phyloP scores from a whole-genome alignment of 208 protist genomes.

The Naegleria lovaniensis region DNA sequence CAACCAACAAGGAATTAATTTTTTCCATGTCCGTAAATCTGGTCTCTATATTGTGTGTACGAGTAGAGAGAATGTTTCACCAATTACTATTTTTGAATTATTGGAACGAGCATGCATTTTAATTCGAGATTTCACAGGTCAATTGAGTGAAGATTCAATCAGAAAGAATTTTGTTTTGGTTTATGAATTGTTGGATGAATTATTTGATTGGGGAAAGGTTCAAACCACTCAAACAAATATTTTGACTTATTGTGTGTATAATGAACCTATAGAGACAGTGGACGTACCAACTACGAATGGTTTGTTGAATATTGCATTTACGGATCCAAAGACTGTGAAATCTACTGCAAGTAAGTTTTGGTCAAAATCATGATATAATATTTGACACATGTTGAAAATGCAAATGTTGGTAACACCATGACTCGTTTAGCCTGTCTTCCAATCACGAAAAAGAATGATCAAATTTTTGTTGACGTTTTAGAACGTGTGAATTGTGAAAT shows the following conservation, averaged over 20 bases:
- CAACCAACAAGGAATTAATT: constrained; percentile 56
- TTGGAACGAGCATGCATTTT: constrained; percentile 59
- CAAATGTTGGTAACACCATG: neutral
- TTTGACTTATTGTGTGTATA: constrained; percentile 69
- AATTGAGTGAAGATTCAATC: constrained; percentile 72
- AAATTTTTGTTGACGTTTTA: constrained; percentile 78
- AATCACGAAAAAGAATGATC: constrained; percentile 55
- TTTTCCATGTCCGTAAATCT: constrained; percentile 58
- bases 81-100: constrained; percentile 63
- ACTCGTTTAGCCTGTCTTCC: neutral
- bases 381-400: no score
- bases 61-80: constrained; percentile 60
- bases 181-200: constrained; percentile 81
- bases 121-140: constrained; percentile 72
- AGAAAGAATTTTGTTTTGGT: constrained; percentile 75
- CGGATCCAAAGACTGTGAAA: neutral
- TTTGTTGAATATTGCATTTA: neutral
- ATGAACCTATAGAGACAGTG: constrained; percentile 49
- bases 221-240: constrained; percentile 66
- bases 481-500: constrained; percentile 69
- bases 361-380: no score
- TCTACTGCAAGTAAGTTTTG: neutral
- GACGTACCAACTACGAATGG: neutral
- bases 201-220: constrained; percentile 69
- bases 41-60: constrained; percentile 71